Evolutionary conservation across 768 basidiomycete genomes (phyloP).

Genomic region (Boletellus emodensis): DNA sequence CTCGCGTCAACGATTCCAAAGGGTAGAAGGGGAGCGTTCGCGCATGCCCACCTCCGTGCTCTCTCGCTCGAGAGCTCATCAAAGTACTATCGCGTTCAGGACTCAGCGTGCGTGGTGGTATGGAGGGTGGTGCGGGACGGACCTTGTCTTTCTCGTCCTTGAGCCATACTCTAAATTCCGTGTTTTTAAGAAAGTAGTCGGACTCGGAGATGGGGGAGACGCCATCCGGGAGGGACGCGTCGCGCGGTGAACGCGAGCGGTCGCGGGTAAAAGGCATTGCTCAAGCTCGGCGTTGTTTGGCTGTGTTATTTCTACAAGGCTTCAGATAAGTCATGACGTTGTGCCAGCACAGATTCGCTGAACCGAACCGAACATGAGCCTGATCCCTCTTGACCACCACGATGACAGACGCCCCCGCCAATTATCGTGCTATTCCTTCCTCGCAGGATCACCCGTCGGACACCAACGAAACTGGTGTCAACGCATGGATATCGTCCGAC

Average conservation of each 20-base stretch:
- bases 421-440: constrained; percentile 15
- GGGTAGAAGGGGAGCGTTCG: constrained; percentile 25
- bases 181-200: constrained; percentile 86
- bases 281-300: constrained; percentile 5
- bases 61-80: constrained; percentile 81
- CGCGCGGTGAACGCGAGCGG: constrained; percentile 34
- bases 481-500: constrained; percentile 27
- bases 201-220: constrained; percentile 68
- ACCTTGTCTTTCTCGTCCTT: constrained; percentile 68
- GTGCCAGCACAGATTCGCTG: no score
- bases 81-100: constrained; percentile 59
- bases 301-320: constrained; percentile 3
- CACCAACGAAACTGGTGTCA: constrained; percentile 1
- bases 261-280: constrained; percentile 13
- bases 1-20: constrained; percentile 16
- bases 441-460: neutral
- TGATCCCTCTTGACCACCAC: no score
- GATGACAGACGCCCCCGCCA: neutral
- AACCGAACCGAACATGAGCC: neutral
- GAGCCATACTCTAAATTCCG: constrained; percentile 85
- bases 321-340: no score
- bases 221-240: constrained; percentile 47
- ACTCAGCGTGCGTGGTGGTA: constrained; percentile 5
- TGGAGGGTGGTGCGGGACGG: constrained; percentile 17
- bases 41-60: constrained; percentile 59